Evolutionary conservation across 305 asterid genomes (phyloP).

Genomic region (Galium porrigens): DNA sequence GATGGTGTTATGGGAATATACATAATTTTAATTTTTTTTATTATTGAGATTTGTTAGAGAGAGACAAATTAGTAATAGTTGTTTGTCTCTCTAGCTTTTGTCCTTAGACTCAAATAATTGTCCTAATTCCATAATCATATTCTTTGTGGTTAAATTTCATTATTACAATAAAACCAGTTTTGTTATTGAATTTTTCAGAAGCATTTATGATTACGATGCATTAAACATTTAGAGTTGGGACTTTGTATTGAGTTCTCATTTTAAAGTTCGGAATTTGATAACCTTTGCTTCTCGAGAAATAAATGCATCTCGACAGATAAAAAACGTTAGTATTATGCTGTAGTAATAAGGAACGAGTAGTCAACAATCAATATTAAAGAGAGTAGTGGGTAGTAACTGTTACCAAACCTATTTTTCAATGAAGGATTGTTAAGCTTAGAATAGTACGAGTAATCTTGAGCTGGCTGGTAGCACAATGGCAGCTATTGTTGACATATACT

Average conservation of each 20-base stretch:
- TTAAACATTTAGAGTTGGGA: neutral
- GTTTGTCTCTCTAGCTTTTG: too few relatives aligned
- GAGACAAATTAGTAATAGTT: too few relatives aligned
- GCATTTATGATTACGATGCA: neutral
- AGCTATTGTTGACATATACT: neutral
- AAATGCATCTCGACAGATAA: neutral
- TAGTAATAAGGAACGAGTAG: neutral
- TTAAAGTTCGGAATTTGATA: neutral
- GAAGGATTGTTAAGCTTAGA: neutral
- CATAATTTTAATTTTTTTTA: too few relatives aligned
- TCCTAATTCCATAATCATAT: neutral
- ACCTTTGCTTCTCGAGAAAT: too few relatives aligned
- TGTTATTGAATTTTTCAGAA: too few relatives aligned
- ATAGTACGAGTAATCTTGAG: neutral
- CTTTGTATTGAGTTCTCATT: neutral
- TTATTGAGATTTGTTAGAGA: neutral
- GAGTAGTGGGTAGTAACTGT: neutral
- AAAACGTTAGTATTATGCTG: too few relatives aligned
- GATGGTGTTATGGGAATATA: too few relatives aligned
- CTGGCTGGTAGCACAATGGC: neutral
- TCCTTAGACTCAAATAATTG: neutral
- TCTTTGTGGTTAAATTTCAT: too few relatives aligned
- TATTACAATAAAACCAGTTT: too few relatives aligned
- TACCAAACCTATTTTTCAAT: neutral
- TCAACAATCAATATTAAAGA: neutral